A percentile compares a stretch with the other conserved stretches of the same genome.
These are phyloP conservation scores for Hypomyces rosellus DNA, from an alignment of 2,329 filamentous ascomycete species.

Conservation along the genomic window DNA sequence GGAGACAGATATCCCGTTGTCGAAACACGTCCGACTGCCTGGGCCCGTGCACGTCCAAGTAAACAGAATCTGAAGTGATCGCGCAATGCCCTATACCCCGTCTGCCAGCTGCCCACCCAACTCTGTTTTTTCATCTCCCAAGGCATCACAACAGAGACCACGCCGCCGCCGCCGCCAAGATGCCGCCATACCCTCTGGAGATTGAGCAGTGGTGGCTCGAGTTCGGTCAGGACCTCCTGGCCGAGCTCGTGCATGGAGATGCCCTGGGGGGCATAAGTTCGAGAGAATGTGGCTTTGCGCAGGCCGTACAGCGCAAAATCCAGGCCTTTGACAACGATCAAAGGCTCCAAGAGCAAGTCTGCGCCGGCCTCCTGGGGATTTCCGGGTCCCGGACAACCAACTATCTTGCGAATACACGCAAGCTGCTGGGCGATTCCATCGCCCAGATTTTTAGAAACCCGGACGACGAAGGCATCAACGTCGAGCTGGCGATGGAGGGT, in stretches of 20 bases:
- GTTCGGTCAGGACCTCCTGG: slow-evolving; percentile 19
- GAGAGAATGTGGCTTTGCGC: slow-evolving; percentile 29
- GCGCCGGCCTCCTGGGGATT: slow-evolving; percentile 15
- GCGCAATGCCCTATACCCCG: no score
- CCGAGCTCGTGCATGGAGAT: slow-evolving; percentile 19
- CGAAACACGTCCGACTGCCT: no score
- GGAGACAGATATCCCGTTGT: no score
- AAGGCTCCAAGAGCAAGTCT: slow-evolving; percentile 15
- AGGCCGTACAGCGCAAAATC: slow-evolving; percentile 24
- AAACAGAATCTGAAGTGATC: no score
- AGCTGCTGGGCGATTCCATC: slow-evolving; percentile 19
- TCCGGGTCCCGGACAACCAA: slow-evolving; percentile 12
- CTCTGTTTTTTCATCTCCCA: not conserved
- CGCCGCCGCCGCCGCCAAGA: slow-evolving; percentile 9
- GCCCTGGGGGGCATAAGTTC: slow-evolving; percentile 14
- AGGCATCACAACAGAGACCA: not conserved
- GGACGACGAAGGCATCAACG: slow-evolving; percentile 23
- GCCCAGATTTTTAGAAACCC: slow-evolving; percentile 21
- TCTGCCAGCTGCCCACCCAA: not conserved
- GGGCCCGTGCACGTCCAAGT: no score
- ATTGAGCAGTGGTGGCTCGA: slow-evolving; percentile 30
- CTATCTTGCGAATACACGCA: slow-evolving; percentile 23
- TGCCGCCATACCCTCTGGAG: slow-evolving; percentile 26
- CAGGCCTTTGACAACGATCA: slow-evolving; percentile 26
- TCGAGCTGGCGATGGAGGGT: slow-evolving; percentile 21